phyloP scores from a whole-genome alignment of 768 basidiomycete species.

The Ramaria rubella region DNA sequence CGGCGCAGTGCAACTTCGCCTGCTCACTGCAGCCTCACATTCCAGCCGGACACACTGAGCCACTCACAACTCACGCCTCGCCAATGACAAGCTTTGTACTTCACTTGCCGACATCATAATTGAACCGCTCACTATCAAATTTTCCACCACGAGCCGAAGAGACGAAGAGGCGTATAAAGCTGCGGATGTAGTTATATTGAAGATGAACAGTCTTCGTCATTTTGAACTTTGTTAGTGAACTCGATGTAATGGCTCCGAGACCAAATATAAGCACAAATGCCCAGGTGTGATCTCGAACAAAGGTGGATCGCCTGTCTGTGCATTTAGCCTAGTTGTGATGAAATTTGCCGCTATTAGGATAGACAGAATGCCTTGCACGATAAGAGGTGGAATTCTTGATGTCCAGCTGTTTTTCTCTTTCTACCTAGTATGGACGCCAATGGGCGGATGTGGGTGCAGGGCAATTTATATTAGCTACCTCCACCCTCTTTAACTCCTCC shows the following conservation, averaged over 20 bases:
- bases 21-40: neutral
- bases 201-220: too few relatives aligned
- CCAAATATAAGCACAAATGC: slow-evolving; percentile 7
- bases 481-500: too few relatives aligned
- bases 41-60: neutral
- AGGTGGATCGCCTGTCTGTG: neutral
- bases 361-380: slow-evolving; percentile 2
- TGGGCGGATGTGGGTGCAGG: too few relatives aligned
- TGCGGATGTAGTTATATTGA: too few relatives aligned
- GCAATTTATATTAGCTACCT: too few relatives aligned
- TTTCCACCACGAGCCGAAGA: too few relatives aligned
- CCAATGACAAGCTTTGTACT: neutral
- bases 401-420: too few relatives aligned
- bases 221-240: too few relatives aligned
- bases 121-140: too few relatives aligned
- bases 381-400: slow-evolving; percentile 3
- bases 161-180: too few relatives aligned
- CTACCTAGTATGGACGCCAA: too few relatives aligned
- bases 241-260: neutral
- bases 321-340: neutral
- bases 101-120: neutral
- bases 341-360: neutral
- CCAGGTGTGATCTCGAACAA: slow-evolving; percentile 4
- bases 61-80: neutral
- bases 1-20: neutral